Evolutionary conservation across 176 grass and related monocot genomes (phyloP), one percentile per base, ranked within the genome.

Genomic region (Tillandsia fasciculata): DNA sequence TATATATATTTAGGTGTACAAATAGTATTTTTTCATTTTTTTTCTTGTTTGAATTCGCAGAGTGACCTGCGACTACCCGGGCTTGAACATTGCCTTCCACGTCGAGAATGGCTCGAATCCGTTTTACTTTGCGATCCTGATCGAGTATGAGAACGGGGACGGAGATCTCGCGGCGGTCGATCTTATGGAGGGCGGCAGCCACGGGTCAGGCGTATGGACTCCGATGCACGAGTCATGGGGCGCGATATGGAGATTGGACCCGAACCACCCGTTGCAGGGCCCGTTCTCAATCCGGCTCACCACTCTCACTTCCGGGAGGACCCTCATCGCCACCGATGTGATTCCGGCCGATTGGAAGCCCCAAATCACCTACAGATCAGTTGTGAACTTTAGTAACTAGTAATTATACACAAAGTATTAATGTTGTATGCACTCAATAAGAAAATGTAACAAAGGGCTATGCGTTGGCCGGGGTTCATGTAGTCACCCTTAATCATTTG

Each of bases 201-300:
- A 56, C 52, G 6, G 15, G 52, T 6, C 4, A 42, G n/a, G 52
- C 15, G 56, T 67, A 26, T 74, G 59, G 71, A 81, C 52, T 29
- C 71, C 80, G 59, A 84, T 96, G 85, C 64, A 64, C 4, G 84
- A 96, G 70, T 96, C 91, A 1, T 88, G 88, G 91, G 88, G 91
- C 0, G 82, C 85, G 15, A 26, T 96, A 17, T 96, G 83, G 80
- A 78, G 91, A 20, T 53, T 96, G 53, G 85, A 96, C 80, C 72
- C 83, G 70, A 72, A 79, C 64, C 85, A 85, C 64, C 72, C 77
- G 2, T 80, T 96, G 28, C 70, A 76, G 71, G 80, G 77, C 49
- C 91, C 88, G 2, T 88, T 96, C 83, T 88, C 91, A 29, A 74
- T 96, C 78, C 85, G 83, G 69, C 74, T 96, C 54, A 89, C 88